Evolutionary conservation across 768 basidiomycete species (phyloP).

Genomic region (Trichaptum fuscoviolaceum): DNA sequence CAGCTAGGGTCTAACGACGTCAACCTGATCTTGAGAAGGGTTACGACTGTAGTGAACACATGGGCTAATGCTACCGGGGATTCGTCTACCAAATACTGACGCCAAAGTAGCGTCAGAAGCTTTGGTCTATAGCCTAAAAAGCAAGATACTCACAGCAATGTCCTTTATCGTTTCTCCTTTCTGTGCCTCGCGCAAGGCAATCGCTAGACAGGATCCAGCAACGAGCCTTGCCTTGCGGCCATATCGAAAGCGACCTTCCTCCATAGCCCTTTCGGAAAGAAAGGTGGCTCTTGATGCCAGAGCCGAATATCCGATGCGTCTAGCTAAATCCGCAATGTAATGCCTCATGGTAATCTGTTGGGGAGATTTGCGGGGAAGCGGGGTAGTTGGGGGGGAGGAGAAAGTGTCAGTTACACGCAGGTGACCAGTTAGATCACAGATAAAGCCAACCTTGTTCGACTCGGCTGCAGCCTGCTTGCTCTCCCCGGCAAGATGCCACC

Average conservation of each 20-base stretch:
- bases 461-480: conserved; percentile 59
- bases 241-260: conserved; percentile 58
- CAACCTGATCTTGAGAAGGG: conserved; percentile 50
- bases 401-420: conserved; percentile 1
- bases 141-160: conserved; percentile 43
- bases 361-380: neutral
- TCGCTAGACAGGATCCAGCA: conserved; percentile 63
- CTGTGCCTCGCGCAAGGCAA: conserved; percentile 67
- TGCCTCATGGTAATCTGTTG: conserved; percentile 55
- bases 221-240: conserved; percentile 65
- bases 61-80: conserved; percentile 46
- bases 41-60: conserved; percentile 46
- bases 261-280: conserved; percentile 67
- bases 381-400: neutral
- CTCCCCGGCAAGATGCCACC: conserved; percentile 62
- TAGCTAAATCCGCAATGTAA: conserved; percentile 57
- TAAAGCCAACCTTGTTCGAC: conserved; percentile 52
- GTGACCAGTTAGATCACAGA: conserved; percentile 7
- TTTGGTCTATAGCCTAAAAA: neutral
- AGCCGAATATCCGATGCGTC: conserved; percentile 53
- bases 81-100: conserved; percentile 47
- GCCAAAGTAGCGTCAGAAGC: conserved; percentile 11
- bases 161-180: conserved; percentile 64
- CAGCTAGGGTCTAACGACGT: conserved; percentile 51
- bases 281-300: conserved; percentile 59